Evolutionary conservation across 2,329 filamentous ascomycete genomes (phyloP).

Genomic region (Trichoderma guizhouense): DNA sequence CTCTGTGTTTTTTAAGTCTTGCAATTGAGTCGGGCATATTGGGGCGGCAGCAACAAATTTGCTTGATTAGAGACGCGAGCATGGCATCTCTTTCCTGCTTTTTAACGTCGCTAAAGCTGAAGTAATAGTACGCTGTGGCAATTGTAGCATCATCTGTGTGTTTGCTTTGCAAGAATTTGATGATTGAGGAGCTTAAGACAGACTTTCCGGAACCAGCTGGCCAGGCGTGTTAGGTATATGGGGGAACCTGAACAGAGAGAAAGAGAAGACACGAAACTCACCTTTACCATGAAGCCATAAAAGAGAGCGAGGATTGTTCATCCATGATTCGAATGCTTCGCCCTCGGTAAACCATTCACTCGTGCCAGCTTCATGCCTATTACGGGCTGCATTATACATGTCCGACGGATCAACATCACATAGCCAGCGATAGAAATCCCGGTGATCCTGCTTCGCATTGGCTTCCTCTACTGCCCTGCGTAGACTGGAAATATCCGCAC

Average conservation of each 20-base stretch:
- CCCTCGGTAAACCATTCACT: not conserved
- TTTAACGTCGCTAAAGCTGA: constrained; percentile 11
- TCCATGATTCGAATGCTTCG: constrained; percentile 4
- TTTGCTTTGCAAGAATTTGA: not conserved
- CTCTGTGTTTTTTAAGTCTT: not conserved
- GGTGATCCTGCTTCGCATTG: not conserved
- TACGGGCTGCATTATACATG: not conserved
- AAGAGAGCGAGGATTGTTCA: not conserved
- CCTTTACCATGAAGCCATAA: constrained; percentile 19
- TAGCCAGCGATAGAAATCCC: not conserved
- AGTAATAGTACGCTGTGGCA: constrained; percentile 4
- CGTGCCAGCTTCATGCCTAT: not conserved
- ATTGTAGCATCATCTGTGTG: not conserved
- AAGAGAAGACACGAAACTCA: not conserved
- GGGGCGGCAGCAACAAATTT: constrained; percentile 1
- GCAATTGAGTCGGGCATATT: constrained; percentile 6
- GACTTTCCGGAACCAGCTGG: constrained; percentile 9
- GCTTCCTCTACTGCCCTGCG: not conserved
- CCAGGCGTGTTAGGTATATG: not conserved
- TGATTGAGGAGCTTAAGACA: not conserved
- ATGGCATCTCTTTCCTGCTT: constrained; percentile 4
- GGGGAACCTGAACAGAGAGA: not conserved
- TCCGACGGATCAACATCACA: not conserved
- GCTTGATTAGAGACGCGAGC: constrained; percentile 16
- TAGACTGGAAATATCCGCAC: not conserved